These are phyloP conservation scores for Metschnikowia arizonensis DNA, from an alignment of 805 yeast genomes.

Conservation along the genomic window DNA sequence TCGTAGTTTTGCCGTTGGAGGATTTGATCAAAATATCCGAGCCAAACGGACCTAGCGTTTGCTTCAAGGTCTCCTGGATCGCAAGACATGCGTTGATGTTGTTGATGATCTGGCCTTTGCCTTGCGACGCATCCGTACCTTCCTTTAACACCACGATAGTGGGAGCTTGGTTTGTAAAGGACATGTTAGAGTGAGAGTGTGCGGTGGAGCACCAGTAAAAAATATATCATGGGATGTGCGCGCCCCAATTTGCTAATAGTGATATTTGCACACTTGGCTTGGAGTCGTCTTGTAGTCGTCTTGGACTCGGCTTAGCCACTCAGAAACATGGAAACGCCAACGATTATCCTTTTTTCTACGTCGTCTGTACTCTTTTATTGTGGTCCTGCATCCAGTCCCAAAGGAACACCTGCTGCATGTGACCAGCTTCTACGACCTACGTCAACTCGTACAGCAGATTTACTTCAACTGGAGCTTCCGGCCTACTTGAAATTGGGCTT, in stretches of 20 bases:
- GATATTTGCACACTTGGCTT: too few species aligned
- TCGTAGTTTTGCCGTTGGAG: constrained; percentile 80
- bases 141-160: constrained; percentile 97
- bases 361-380: too few species aligned
- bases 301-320: too few species aligned
- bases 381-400: too few species aligned
- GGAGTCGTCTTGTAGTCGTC: too few species aligned
- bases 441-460: too few species aligned
- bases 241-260: not conserved
- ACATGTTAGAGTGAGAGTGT: constrained; percentile 44
- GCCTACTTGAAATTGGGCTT: too few species aligned
- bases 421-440: too few species aligned
- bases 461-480: too few species aligned
- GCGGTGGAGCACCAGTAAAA: constrained; percentile 8
- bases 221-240: not conserved
- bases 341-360: too few species aligned
- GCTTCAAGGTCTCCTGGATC: constrained; percentile 89
- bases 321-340: too few species aligned
- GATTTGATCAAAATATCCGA: constrained; percentile 90
- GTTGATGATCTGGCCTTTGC: constrained; percentile 90
- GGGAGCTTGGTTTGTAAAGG: constrained; percentile 89
- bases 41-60: constrained; percentile 96
- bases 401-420: too few species aligned
- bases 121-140: constrained; percentile 97
- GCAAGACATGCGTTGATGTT: constrained; percentile 97